Evolutionary conservation across 2,329 filamentous ascomycete species (phyloP), one percentile per base, ranked within the genome.

Genomic region (Aspergillus phoenicis): DNA sequence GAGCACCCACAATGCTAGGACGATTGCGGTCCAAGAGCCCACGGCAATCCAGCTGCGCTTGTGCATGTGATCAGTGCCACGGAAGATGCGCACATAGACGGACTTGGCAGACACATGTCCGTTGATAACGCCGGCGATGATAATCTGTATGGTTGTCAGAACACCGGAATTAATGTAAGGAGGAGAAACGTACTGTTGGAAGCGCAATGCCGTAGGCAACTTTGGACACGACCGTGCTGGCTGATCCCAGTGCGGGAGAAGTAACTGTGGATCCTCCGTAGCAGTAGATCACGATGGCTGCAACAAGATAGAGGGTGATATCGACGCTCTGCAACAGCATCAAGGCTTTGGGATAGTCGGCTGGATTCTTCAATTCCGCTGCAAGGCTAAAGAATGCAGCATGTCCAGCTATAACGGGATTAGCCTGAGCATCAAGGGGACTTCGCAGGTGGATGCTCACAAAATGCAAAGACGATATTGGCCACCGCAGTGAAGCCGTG

Each of bases 381-480:
- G 88, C 85, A 71, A 91, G 84, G 63, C 81, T 82, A 73, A 89
- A 89, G 77, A 90, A 90, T 63, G 86, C 87, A n/a, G 87, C 85
- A 69, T 89, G 87, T 36, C 86, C 86, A 57, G 77, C 78, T 70
- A 63, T 24, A 26, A 39, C 85, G 75, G 89, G n/a, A 51, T 57
- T 38, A 52, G 57, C 68, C 88, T 84, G 52, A 89, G 80, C 15
- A 83, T 81, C 15, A 85, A 85, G 1, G 17, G 3, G 13, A 22
- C 11, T 3, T 3, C 17, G 6, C 7, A 70, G 83, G 58, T 77
- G 75, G 20, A 78, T 24, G 28, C 77, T 70, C 70, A 79, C 86
- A 81, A 77, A 89, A 92, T 59, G 89, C 88, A 62, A 91, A 86
- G 62, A 90, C 82, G 57, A 92, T 91, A 77, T 91, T 91, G 69